These are phyloP conservation scores for Combretum micranthum DNA, from an alignment of 345 rosid species.

Conservation along the genomic window DNA sequence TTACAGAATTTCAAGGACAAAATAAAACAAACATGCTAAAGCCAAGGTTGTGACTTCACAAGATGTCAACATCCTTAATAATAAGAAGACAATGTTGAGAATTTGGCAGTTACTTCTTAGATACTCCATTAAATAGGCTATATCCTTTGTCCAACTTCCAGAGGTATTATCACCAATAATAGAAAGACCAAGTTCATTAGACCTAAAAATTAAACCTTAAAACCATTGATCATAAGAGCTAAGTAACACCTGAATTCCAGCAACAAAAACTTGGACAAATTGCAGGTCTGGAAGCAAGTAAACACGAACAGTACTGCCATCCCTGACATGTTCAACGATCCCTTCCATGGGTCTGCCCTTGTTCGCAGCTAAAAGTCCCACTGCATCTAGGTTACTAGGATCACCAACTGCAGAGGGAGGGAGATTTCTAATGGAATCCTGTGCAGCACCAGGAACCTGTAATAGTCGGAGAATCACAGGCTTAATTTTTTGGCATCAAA, in stretches of 20 bases:
- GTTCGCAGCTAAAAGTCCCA: constrained; percentile 68
- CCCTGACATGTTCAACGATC: constrained; percentile 93
- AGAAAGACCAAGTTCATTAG: too few relatives aligned
- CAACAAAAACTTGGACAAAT: constrained; percentile 93
- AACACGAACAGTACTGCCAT: constrained; percentile 86
- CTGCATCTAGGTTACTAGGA: constrained; percentile 72
- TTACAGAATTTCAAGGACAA: background rate
- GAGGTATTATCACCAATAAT: too few relatives aligned
- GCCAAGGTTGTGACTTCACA: background rate
- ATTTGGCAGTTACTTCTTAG: too few relatives aligned
- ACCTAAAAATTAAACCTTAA: too few relatives aligned
- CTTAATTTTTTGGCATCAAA: too few relatives aligned
- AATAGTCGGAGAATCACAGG: background rate
- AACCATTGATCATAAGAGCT: too few relatives aligned
- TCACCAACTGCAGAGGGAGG: constrained; percentile 97
- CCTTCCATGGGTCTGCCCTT: constrained; percentile 86
- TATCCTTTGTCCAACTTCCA: too few relatives aligned
- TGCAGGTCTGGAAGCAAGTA: constrained; percentile 95
- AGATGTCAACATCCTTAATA: too few relatives aligned
- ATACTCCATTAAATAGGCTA: too few relatives aligned
- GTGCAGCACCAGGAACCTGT: constrained; percentile 75
- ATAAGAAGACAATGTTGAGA: too few relatives aligned
- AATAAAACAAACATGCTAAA: background rate
- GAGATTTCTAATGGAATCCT: constrained; percentile 70
- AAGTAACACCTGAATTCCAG: constrained; percentile 78